Percentiles rank a stretch among this genome's conserved stretches.
Evolutionary conservation across 192 early-diverging fungal genomes (phyloP).

Genomic region (Nowakowskiella sp.): DNA sequence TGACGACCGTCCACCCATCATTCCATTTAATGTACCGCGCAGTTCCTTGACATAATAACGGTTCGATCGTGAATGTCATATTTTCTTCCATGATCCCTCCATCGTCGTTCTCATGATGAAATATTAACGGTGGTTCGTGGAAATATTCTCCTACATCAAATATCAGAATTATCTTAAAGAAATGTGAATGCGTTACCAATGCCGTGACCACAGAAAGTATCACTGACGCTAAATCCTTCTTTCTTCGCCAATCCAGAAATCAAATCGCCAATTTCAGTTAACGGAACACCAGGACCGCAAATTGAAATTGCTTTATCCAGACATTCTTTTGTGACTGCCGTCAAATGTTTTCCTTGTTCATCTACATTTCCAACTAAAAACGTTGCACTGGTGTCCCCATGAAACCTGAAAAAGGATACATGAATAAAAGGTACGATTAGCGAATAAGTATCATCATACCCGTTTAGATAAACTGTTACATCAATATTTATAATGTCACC

Average conservation of each 20-base stretch:
- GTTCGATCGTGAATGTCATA: slow-evolving; percentile 84
- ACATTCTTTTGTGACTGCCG: slow-evolving; percentile 47
- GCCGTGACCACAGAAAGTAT: slow-evolving; percentile 79
- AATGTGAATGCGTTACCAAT: slow-evolving; percentile 45
- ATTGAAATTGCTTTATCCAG: slow-evolving; percentile 53
- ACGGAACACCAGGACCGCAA: slow-evolving; percentile 65
- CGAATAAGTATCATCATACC: slow-evolving; percentile 18
- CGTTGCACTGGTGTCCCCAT: slow-evolving; percentile 65
- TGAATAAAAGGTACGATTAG: slow-evolving; percentile 3
- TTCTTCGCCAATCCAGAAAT: slow-evolving; percentile 33
- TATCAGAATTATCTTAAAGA: neutral
- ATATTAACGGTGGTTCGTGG: slow-evolving; percentile 73
- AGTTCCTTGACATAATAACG: slow-evolving; percentile 74
- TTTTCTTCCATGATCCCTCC: slow-evolving; percentile 62
- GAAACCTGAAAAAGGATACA: slow-evolving; percentile 30
- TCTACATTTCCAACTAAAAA: slow-evolving; percentile 60
- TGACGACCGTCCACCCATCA: slow-evolving; percentile 78
- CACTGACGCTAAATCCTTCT: slow-evolving; percentile 53
- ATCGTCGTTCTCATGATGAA: slow-evolving; percentile 67
- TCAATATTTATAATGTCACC: slow-evolving; percentile 78
- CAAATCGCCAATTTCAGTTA: slow-evolving; percentile 56
- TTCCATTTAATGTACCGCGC: slow-evolving; percentile 65
- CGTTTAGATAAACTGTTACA: slow-evolving; percentile 60
- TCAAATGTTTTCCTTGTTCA: slow-evolving; percentile 39
- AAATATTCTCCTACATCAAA: slow-evolving; percentile 51